These are phyloP conservation scores for Pisolithus orientalis DNA, from an alignment of 768 basidiomycete species.

Conservation along the genomic window DNA sequence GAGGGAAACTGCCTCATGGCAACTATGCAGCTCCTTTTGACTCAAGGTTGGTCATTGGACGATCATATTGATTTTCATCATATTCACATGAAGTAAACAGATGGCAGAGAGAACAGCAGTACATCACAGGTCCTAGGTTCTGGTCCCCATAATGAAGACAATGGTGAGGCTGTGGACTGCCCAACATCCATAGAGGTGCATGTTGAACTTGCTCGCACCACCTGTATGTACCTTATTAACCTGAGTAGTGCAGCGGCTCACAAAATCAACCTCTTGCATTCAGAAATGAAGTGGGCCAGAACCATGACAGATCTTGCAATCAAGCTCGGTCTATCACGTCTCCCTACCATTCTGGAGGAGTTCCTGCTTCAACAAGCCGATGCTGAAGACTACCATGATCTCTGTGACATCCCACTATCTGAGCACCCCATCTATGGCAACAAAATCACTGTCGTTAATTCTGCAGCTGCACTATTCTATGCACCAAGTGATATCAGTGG, in stretches of 20 bases:
- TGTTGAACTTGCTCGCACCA: slow-evolving; percentile 23
- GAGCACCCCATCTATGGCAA: slow-evolving; percentile 10
- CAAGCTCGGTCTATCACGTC: slow-evolving; percentile 23
- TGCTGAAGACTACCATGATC: not conserved
- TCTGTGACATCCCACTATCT: not conserved
- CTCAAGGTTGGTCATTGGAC: not conserved
- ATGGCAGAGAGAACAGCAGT: not conserved
- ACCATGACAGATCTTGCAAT: slow-evolving; percentile 16
- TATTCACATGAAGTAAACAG: not conserved
- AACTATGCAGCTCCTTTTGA: not conserved
- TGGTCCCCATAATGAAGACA: not conserved
- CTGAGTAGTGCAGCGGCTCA: not conserved
- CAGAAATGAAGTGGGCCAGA: not conserved
- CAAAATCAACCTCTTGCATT: not conserved
- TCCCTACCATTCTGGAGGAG: slow-evolving; percentile 17
- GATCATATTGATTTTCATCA: not conserved
- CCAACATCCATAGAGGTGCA: not conserved
- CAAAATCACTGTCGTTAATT: slow-evolving; percentile 2
- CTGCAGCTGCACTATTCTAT: no score
- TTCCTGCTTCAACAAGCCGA: slow-evolving; percentile 2
- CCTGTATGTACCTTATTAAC: slow-evolving; percentile 19
- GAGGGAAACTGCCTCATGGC: not conserved
- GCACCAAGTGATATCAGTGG: no score
- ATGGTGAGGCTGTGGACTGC: not conserved
- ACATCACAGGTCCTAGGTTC: not conserved